These are phyloP conservation scores for Fraxinus nigra DNA, from an alignment of 305 asterid genomes.

Conservation along the genomic window DNA sequence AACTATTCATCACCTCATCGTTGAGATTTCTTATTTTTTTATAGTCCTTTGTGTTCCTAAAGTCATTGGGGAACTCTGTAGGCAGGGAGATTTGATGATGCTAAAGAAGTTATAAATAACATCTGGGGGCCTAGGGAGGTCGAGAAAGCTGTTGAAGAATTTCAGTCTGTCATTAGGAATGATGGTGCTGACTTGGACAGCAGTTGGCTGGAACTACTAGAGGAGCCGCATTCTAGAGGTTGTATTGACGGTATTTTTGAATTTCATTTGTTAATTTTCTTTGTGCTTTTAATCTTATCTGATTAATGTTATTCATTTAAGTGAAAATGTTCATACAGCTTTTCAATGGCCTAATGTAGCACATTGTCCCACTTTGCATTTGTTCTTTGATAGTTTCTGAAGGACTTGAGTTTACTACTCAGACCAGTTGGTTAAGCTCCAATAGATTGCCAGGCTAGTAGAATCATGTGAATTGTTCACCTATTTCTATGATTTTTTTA, in stretches of 20 bases:
- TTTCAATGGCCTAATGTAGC: not conserved
- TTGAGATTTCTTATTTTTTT: constrained; percentile 9
- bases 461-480: not conserved
- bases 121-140: constrained; percentile 75
- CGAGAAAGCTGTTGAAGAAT: constrained; percentile 62
- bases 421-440: not conserved
- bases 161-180: constrained; percentile 57
- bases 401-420: not conserved
- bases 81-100: constrained; percentile 74
- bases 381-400: not conserved
- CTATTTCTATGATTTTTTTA: not conserved
- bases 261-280: constrained; percentile 23
- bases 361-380: not conserved
- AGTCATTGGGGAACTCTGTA: constrained; percentile 22
- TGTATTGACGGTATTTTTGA: constrained; percentile 47
- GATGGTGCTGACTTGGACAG: constrained; percentile 71
- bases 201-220: constrained; percentile 76
- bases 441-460: not conserved
- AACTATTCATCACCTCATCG: not conserved
- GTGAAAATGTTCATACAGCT: not conserved
- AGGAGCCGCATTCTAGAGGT: constrained; percentile 93
- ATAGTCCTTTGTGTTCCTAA: constrained; percentile 8
- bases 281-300: constrained; percentile 20
- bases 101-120: constrained; percentile 53
- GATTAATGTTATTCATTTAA: constrained; percentile 15